Percentiles rank a stretch among this genome's conserved stretches.
phyloP scores from a whole-genome alignment of 805 yeast species.

The Yarrowia divulgata region DNA sequence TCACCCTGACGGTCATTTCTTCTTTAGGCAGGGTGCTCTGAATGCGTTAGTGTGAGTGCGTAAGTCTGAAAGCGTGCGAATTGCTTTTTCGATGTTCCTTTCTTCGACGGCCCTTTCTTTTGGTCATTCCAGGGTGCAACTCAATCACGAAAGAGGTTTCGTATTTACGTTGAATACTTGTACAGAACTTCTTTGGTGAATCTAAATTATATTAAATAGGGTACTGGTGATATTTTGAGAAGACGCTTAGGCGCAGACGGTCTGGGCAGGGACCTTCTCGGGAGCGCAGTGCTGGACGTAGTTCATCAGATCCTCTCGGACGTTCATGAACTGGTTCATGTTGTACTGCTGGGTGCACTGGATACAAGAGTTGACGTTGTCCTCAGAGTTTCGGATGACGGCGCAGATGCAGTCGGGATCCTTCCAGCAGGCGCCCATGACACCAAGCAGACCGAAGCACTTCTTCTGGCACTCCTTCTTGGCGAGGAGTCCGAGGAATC shows the following conservation, averaged over 20 bases:
- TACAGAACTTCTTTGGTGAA: neutral
- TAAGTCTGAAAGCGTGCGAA: no score
- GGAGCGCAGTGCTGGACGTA: slow-evolving; percentile 38
- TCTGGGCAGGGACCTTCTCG: slow-evolving; percentile 35
- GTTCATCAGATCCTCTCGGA: slow-evolving; percentile 35
- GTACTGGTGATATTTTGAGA: slow-evolving; percentile 17
- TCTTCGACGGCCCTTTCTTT: no score
- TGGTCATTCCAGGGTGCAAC: slow-evolving; percentile 19
- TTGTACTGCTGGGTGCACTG: slow-evolving; percentile 36
- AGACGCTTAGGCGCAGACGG: slow-evolving; percentile 28
- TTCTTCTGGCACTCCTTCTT: slow-evolving; percentile 34
- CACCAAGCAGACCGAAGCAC: slow-evolving; percentile 25
- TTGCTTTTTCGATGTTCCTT: neutral
- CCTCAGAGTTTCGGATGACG: slow-evolving; percentile 32
- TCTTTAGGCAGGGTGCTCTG: neutral
- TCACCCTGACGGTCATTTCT: no score
- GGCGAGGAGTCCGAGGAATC: slow-evolving; percentile 25
- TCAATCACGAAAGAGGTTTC: slow-evolving; percentile 1
- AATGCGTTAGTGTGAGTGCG: neutral
- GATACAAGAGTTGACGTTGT: slow-evolving; percentile 23
- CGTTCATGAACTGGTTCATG: slow-evolving; percentile 37
- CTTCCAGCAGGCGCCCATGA: slow-evolving; percentile 36
- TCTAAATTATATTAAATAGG: slow-evolving; percentile 36
- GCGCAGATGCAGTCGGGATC: slow-evolving; percentile 36
- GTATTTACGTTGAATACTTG: no score